These are phyloP conservation scores for Moesziomyces aphidis DNA, from an alignment of 1,284 basidiomycete genomes.

Conservation along the genomic window DNA sequence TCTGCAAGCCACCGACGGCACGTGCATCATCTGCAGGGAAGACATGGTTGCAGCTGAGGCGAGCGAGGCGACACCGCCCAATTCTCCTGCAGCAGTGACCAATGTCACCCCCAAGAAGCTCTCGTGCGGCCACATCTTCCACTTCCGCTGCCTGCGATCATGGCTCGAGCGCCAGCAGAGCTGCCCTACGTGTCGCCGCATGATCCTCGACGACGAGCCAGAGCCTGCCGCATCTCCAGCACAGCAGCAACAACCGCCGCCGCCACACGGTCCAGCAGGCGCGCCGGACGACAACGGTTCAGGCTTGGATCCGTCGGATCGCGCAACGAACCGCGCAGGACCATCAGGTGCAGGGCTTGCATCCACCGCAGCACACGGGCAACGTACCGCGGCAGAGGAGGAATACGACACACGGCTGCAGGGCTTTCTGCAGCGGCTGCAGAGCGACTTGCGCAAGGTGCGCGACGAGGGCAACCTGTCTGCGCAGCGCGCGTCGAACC, in stretches of 20 bases:
- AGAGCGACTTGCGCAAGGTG: conserved; percentile 47
- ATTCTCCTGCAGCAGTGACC: conserved; percentile 5
- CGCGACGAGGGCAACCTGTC: conserved; percentile 44
- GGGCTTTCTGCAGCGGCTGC: conserved; percentile 38
- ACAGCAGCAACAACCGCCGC: conserved; percentile 1
- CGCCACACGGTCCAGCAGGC: conserved; percentile 11
- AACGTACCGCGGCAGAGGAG: conserved; percentile 18
- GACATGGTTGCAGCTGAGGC: conserved; percentile 76
- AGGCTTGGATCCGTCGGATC: too few species aligned
- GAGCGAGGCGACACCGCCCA: conserved; percentile 1
- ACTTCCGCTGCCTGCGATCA: conserved; percentile 94
- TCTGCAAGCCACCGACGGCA: conserved; percentile 84
- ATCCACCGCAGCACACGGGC: background rate
- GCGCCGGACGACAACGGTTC: background rate
- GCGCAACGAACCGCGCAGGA: too few species aligned
- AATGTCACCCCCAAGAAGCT: conserved; percentile 97
- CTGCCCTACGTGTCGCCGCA: conserved; percentile 95
- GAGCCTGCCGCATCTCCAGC: conserved; percentile 27
- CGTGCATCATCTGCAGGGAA: conserved; percentile 98
- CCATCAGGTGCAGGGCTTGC: background rate
- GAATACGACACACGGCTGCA: conserved; percentile 30
- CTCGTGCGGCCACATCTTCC: conserved; percentile 96
- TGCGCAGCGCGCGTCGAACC: conserved; percentile 14
- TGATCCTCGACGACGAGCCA: conserved; percentile 77
- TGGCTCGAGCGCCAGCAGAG: conserved; percentile 94